phyloP scores from a whole-genome alignment of 129 eudicot genomes.

The Centella asiatica region DNA sequence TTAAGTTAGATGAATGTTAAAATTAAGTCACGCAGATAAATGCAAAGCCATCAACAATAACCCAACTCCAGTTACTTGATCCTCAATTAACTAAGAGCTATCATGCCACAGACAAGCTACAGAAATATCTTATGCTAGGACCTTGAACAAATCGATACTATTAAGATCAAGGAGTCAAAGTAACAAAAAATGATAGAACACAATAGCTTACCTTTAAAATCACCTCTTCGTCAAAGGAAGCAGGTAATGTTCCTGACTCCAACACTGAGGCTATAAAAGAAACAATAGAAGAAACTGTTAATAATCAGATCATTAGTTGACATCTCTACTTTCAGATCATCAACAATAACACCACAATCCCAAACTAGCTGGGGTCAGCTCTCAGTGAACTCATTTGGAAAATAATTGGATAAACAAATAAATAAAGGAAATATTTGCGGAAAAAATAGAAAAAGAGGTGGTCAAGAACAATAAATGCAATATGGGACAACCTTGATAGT shows the following conservation, averaged over 20 bases:
- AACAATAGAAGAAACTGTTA: neutral
- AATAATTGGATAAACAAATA: too few relatives aligned
- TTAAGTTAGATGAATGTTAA: constrained; percentile 9
- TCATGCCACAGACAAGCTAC: neutral
- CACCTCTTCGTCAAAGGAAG: constrained; percentile 42
- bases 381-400: too few relatives aligned
- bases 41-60: too few relatives aligned
- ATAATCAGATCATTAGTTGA: neutral
- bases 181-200: too few relatives aligned
- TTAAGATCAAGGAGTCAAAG: too few relatives aligned
- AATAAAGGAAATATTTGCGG: too few relatives aligned
- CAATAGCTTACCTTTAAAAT: constrained; percentile 46
- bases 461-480: neutral
- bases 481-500: neutral
- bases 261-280: constrained; percentile 42
- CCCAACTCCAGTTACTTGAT: neutral
- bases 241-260: constrained; percentile 41
- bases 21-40: neutral
- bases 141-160: neutral
- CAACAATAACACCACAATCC: too few relatives aligned
- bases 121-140: neutral
- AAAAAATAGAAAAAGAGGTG: too few relatives aligned
- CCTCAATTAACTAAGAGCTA: neutral
- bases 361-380: too few relatives aligned
- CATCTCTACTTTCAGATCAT: too few relatives aligned